Conservation (phyloP, 106 monocot species). For the Vanilla planifolia region DNA sequence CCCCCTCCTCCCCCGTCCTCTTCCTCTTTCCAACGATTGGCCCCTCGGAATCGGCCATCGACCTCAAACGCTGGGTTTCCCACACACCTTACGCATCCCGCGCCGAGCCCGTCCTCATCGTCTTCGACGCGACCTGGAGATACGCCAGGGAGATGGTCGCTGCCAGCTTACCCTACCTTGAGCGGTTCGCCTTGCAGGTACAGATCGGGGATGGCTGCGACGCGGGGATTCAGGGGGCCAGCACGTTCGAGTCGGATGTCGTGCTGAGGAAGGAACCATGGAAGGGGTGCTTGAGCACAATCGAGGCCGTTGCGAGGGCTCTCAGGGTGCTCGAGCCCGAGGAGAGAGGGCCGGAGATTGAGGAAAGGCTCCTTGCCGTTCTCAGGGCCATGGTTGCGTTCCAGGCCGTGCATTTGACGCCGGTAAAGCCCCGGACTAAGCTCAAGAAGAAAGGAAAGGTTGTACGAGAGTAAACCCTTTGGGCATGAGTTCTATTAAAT, state of each 20-base stretch:
- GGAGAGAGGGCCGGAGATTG: constrained; percentile 33
- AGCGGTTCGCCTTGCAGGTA: constrained; percentile 29
- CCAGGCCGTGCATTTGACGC: constrained; percentile 44
- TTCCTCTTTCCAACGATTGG: constrained; percentile 21
- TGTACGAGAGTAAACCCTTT: too few relatives aligned
- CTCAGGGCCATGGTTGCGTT: constrained; percentile 60
- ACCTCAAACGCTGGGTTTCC: constrained; percentile 12
- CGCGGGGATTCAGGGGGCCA: constrained; percentile 41
- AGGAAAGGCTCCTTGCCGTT: constrained; percentile 36
- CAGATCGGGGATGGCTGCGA: constrained; percentile 20
- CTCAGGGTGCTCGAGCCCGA: constrained; percentile 58
- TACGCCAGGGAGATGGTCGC: constrained; percentile 81
- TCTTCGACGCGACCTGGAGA: constrained; percentile 87
- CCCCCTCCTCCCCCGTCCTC: constrained; percentile 3
- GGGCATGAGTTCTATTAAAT: too few relatives aligned
- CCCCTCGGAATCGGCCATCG: constrained; percentile 7
- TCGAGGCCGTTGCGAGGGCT: constrained; percentile 84
- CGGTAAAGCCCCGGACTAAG: constrained; percentile 21
- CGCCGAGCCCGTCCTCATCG: constrained; percentile 26
- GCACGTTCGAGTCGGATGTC: constrained; percentile 62
- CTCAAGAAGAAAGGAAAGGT: constrained; percentile 37
- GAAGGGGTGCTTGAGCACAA: constrained; percentile 70
- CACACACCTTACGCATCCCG: constrained; percentile 6
- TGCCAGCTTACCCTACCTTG: constrained; percentile 56
- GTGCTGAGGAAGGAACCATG: constrained; percentile 71